Evolutionary conservation across 176 grass and related monocot species (phyloP).

Genomic region (Tillandsia fasciculata): DNA sequence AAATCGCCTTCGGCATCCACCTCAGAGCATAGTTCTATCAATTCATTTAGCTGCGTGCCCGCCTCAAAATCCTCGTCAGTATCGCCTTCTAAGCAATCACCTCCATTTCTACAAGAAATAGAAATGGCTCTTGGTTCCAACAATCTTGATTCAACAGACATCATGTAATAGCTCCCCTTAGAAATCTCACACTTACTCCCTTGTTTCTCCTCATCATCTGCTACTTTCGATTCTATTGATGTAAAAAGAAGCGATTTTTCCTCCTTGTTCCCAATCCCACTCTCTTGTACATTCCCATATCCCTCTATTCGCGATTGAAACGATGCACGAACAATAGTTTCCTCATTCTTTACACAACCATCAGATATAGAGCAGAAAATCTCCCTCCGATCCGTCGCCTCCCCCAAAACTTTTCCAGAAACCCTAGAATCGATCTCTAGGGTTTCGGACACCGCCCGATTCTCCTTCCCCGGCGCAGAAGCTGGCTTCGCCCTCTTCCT

Average conservation of each 20-base stretch:
- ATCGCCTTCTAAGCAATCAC: conserved; percentile 12
- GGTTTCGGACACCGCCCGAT: background rate
- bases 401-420: background rate
- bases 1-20: conserved; percentile 22
- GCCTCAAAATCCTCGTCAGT: conserved; percentile 52
- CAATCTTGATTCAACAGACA: conserved; percentile 31
- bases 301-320: background rate
- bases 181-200: background rate
- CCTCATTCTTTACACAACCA: background rate
- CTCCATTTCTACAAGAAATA: background rate
- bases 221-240: conserved; percentile 6
- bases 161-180: conserved; percentile 7
- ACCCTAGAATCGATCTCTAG: background rate
- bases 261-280: conserved; percentile 1
- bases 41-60: conserved; percentile 71
- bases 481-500: conserved; percentile 32
- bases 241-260: conserved; percentile 1
- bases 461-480: conserved; percentile 47
- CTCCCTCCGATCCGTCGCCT: background rate
- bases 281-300: conserved; percentile 1
- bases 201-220: background rate
- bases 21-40: conserved; percentile 67
- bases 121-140: conserved; percentile 12
- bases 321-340: background rate
- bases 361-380: background rate